Percentiles rank a stretch among this genome's conserved stretches.
Evolutionary conservation across 768 basidiomycete genomes (phyloP).

Genomic region (Collybia sordida): DNA sequence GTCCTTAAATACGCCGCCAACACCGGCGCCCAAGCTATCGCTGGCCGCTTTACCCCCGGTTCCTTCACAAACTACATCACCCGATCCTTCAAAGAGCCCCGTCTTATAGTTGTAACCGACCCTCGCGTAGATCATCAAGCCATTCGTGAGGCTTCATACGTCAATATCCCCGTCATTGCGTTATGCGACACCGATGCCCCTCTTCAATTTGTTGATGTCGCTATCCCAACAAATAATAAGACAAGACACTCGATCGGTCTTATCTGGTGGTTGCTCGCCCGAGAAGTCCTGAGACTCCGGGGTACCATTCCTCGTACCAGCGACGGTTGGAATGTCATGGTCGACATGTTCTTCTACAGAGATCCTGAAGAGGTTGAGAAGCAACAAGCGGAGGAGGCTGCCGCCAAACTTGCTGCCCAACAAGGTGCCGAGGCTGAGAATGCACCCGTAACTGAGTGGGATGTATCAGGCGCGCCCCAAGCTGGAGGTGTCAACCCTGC

Average conservation of each 20-base stretch:
- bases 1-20: constrained; percentile 98
- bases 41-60: constrained; percentile 99
- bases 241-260: constrained; percentile 96
- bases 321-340: constrained; percentile 98
- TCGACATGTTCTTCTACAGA: constrained; percentile 99
- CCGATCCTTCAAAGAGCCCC: constrained; percentile 99
- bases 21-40: constrained; percentile 98
- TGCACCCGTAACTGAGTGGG: constrained; percentile 65
- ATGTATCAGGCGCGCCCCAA: constrained; percentile 64
- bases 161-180: constrained; percentile 99
- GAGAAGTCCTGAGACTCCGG: constrained; percentile 94
- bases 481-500: constrained; percentile 78
- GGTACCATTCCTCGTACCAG: constrained; percentile 89
- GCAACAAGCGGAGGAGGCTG: constrained; percentile 92
- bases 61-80: constrained; percentile 99
- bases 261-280: constrained; percentile 95
- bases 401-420: constrained; percentile 74
- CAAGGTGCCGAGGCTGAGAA: constrained; percentile 50
- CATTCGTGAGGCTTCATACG: constrained; percentile 99
- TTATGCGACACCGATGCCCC: constrained; percentile 99
- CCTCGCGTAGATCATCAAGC: constrained; percentile 99
- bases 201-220: constrained; percentile 96
- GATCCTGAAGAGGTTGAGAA: constrained; percentile 99
- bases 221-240: constrained; percentile 99
- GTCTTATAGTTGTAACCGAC: constrained; percentile 97